Evolutionary conservation across 495 filamentous ascomycete species (phyloP), one percentile per base, ranked within the genome.

Genomic region (Chaetomidium leptoderma): DNA sequence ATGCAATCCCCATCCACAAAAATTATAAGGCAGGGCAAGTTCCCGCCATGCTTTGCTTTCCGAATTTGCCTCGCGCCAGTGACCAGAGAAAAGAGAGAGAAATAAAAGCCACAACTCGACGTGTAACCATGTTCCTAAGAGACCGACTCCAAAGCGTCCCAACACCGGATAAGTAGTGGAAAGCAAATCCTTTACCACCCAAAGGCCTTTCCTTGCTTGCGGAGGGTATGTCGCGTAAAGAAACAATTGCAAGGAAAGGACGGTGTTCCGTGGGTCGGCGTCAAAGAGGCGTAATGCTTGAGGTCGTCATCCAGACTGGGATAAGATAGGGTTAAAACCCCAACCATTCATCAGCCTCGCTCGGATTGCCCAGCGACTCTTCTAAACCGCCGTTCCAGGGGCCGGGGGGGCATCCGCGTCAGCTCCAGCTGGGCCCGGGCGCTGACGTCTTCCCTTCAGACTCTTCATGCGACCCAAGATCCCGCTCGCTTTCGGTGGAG

Each of bases 381-480:
- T 63, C 58, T 68, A 71, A 59, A 66, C 63, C 50, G 67, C 67
- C 14, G 67, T 70, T 32, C 67, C 67, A 26, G 67, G 64, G 21
- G 56, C 43, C 14, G 63, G 58, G 13, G 37, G 49, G 11, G 62
- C 44, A 23, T 59, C 61, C 16, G 52, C 44, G 9, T 74, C 74
- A 35, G 57, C 63, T 58, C 47, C 62, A 4, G 68, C 63, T 16
- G 63, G 67, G 17, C 63, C 70, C 21, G 71, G 71, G 24, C 70
- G 69, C 53, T 63, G 65, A 57, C 76, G 70, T 53, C 74, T 70
- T 40, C 86, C 86, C 76, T 91, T 89, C 71, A 96, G 74, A 72
- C 87, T 91, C 83, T 89, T 93, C 71, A 97, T 91, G 37, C 92
- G 82, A 60, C 83, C 91, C 57, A 97, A 70, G 61, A 97, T 88